A percentile compares a stretch with the other conserved stretches of the same genome.
Conservation (phyloP, 805 yeast species). For the Komagataella pastoris region DNA sequence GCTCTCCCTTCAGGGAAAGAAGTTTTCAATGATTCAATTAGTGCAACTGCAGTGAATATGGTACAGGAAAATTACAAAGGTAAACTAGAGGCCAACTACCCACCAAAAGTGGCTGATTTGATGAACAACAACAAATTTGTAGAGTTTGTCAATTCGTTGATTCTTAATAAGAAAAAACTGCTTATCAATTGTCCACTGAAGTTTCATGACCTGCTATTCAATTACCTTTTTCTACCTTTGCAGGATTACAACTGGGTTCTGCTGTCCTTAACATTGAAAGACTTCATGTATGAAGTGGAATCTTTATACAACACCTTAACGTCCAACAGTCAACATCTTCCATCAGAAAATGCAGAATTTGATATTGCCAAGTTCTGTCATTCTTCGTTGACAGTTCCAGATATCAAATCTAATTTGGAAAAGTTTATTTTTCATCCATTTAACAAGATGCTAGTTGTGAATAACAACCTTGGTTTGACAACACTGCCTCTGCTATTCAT, state of each 20-base stretch:
- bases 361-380: conserved; percentile 7
- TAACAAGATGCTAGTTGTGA: conserved; percentile 18
- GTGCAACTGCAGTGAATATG: background rate
- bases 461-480: conserved; percentile 38
- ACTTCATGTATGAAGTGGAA: conserved; percentile 20
- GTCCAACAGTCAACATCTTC: conserved; percentile 3
- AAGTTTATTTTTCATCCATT: conserved; percentile 6
- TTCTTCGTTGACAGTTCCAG: background rate
- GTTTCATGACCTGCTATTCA: conserved; percentile 31
- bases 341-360: conserved; percentile 10
- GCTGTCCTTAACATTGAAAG: conserved; percentile 31
- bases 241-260: conserved; percentile 29
- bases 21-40: background rate
- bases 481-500: conserved; percentile 33
- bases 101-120: conserved; percentile 7
- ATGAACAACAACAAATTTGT: conserved; percentile 10
- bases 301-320: conserved; percentile 2
- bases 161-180: conserved; percentile 32
- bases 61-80: background rate
- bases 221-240: conserved; percentile 29
- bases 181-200: conserved; percentile 36
- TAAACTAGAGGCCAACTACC: conserved; percentile 3
- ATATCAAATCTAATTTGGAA: conserved; percentile 9
- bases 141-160: conserved; percentile 19
- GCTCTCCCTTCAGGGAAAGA: conserved; percentile 1